Percentiles rank a stretch among this genome's conserved stretches.
phyloP scores from a whole-genome alignment of 73 alveolate genomes.

The Paramecium octaurelia region DNA sequence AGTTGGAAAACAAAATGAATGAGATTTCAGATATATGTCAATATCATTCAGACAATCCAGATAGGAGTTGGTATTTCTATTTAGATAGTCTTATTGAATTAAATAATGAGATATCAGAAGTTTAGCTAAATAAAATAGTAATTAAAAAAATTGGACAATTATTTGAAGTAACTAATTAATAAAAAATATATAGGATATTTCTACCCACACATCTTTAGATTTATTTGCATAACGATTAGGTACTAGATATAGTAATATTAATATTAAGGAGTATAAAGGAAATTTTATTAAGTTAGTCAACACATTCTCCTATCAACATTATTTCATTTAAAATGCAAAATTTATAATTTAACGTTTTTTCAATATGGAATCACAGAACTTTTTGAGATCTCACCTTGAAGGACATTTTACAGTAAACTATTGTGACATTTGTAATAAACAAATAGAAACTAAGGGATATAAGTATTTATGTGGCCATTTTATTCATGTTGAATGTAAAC shows the following conservation, averaged over 20 bases:
- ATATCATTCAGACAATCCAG: neutral
- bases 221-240: neutral
- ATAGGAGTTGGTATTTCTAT: neutral
- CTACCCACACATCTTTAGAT: neutral
- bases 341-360: neutral
- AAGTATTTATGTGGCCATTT: conserved; percentile 27
- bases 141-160: neutral
- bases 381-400: neutral
- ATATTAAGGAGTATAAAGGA: neutral
- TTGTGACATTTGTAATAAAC: conserved; percentile 34
- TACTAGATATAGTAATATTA: neutral
- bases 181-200: neutral
- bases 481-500: neutral
- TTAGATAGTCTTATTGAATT: neutral
- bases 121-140: neutral
- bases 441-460: neutral
- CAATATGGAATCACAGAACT: neutral
- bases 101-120: neutral
- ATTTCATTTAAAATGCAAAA: conserved; percentile 19
- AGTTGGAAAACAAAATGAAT: neutral
- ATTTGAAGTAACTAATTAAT: neutral
- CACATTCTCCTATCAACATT: neutral
- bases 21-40: neutral
- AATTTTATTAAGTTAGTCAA: neutral
- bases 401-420: neutral